Conservation (phyloP, 331 rosid genomes). For the Quercus tomentella region DNA sequence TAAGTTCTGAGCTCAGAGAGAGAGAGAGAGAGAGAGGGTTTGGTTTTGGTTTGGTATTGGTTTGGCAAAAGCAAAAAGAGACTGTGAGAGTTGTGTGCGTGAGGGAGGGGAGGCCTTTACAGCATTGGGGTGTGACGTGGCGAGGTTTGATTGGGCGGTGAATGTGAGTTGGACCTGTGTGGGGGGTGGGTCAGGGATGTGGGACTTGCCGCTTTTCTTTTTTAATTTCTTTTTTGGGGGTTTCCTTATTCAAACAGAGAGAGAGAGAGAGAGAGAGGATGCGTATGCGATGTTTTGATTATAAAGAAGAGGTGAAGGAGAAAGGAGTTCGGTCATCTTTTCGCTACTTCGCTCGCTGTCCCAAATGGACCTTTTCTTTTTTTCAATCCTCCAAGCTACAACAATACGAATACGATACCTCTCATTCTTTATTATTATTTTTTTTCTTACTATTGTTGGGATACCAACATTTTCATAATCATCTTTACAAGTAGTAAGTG, state of each 20-base stretch:
- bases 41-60: neutral
- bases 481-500: too few species aligned
- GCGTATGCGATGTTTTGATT: neutral
- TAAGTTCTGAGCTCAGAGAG: constrained; percentile 13
- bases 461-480: too few species aligned
- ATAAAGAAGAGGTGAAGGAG: too few species aligned
- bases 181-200: constrained; percentile 2
- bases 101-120: constrained; percentile 20
- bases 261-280: too few species aligned
- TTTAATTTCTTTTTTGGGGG: neutral
- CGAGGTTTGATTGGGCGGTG: constrained; percentile 16
- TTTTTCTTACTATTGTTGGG: too few species aligned
- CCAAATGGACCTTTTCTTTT: neutral
- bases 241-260: too few species aligned
- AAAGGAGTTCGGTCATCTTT: neutral
- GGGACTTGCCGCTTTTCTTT: neutral
- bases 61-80: neutral
- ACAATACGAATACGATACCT: too few species aligned
- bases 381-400: too few species aligned
- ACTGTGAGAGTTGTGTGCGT: neutral
- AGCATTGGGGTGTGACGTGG: constrained; percentile 33
- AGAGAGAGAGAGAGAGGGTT: constrained; percentile 24
- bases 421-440: too few species aligned
- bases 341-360: neutral
- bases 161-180: constrained; percentile 1